Evolutionary conservation across 164 flowering plant species (phyloP), one percentile per base, ranked within the genome.

Genomic region (Vitis riparia): DNA sequence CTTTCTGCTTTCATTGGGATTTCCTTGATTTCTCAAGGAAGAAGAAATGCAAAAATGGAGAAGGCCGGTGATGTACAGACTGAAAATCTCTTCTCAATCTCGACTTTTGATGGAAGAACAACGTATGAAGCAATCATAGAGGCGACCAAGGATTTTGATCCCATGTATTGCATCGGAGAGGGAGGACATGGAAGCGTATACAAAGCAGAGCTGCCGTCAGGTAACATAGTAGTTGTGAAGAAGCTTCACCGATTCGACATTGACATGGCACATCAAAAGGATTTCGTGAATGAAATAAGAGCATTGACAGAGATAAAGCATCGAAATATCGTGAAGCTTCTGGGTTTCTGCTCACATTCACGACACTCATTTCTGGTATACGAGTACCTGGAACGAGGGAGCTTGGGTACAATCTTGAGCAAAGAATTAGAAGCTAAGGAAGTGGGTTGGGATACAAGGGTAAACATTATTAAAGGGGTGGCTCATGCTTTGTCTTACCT

Each of bases 401-500:
- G 68, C 30, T 55, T 70, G 48, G 68, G 55, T 1, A 12, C 10
- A 49, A 49, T 70, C 3, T 23, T 70, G 55, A 48, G 55, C 9
- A 56, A 10, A 15, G 68, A 47, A 9, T 62, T 29, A 49, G 67
- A 48, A 27, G 73, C 73, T 5, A 27, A 27, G 14, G 73, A 47
- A 63, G 19, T 70, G 55, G 68, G 53, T 27, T 70, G 73, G 73
- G 8, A 2, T 8, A 63, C 53, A 53, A 55, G 73, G 53, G 53
- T 70, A 23, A 56, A 55, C 7, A 27, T 70, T 5, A 48, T 70
- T 1, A 70, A 63, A 48, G 61, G 68, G 9, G 55, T 70, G 37
- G 73, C 73, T 12, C 52, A 63, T 49, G 73, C 68, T 12, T 19
- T 70, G 67, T 70, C 73, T 8, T 70, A 70, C 68, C 56, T 70